Percentiles rank a stretch among this genome's conserved stretches.
Conservation (phyloP, 441 rosid genomes). For the Aleurites moluccanus region DNA sequence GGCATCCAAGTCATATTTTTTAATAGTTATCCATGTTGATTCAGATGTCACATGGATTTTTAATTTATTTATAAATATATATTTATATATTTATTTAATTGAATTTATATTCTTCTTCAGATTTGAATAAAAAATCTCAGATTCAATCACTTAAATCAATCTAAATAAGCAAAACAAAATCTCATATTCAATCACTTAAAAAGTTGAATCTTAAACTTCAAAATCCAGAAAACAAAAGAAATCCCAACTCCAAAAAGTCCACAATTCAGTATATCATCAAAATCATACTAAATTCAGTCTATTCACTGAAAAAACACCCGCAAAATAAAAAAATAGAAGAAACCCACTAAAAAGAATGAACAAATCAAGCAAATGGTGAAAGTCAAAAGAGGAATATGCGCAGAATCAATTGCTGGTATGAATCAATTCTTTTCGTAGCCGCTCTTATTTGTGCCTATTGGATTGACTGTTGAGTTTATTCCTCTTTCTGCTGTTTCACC, state of each 20-base stretch:
- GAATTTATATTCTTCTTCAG: too few species aligned
- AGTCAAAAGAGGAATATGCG: too few species aligned
- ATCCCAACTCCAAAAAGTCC: neutral
- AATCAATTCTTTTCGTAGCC: too few species aligned
- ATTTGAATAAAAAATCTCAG: slow-evolving; percentile 12
- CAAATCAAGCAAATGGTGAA: neutral
- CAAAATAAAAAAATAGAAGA: neutral
- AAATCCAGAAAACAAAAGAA: neutral
- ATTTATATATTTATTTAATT: too few species aligned
- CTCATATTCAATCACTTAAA: neutral
- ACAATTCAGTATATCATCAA: neutral
- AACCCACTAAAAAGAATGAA: neutral
- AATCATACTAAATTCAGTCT: neutral
- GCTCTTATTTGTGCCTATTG: too few species aligned
- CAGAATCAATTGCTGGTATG: too few species aligned
- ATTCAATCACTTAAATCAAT: neutral
- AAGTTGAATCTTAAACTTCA: neutral
- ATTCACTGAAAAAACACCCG: neutral
- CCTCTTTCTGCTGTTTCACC: too few species aligned
- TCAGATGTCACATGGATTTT: too few species aligned
- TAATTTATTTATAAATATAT: too few species aligned
- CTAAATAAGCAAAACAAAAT: neutral
- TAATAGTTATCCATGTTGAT: too few species aligned
- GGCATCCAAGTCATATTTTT: too few species aligned
- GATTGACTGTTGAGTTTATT: too few species aligned